phyloP scores from a whole-genome alignment of 73 alveolate genomes.

The Paramecium octaurelia region DNA sequence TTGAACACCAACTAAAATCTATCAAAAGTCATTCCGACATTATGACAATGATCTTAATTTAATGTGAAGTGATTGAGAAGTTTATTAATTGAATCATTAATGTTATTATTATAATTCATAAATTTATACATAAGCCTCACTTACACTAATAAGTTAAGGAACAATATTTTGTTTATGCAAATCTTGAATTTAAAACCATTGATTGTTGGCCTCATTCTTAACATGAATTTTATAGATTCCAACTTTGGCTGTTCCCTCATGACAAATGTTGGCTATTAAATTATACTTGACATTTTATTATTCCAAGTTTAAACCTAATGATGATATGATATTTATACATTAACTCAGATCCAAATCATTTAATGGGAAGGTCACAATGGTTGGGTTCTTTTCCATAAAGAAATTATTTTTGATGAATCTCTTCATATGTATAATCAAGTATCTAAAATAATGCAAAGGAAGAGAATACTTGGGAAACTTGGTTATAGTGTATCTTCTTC shows the following conservation, averaged over 20 bases:
- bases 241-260: conserved; percentile 97
- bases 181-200: conserved; percentile 57
- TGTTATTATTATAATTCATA: conserved; percentile 44
- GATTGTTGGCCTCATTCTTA: conserved; percentile 77
- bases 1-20: background rate
- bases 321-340: background rate
- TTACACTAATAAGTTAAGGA: conserved; percentile 56
- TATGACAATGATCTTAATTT: background rate
- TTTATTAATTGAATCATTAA: background rate
- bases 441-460: background rate
- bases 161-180: conserved; percentile 46
- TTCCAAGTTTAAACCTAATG: background rate
- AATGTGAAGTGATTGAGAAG: conserved; percentile 39
- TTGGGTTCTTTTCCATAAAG: conserved; percentile 97
- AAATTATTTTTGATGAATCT: conserved; percentile 94
- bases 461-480: conserved; percentile 79
- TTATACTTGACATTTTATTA: conserved; percentile 70
- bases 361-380: conserved; percentile 96
- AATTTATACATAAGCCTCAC: conserved; percentile 61
- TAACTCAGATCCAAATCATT: conserved; percentile 75
- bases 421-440: conserved; percentile 80
- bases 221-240: conserved; percentile 93
- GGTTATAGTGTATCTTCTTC: conserved; percentile 70
- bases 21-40: background rate
- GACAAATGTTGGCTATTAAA: conserved; percentile 91